A percentile compares a stretch with the other conserved stretches of the same genome.
These are phyloP conservation scores for Ophiostoma sp. DNA, from an alignment of 2,329 filamentous ascomycete genomes.

Conservation along the genomic window DNA sequence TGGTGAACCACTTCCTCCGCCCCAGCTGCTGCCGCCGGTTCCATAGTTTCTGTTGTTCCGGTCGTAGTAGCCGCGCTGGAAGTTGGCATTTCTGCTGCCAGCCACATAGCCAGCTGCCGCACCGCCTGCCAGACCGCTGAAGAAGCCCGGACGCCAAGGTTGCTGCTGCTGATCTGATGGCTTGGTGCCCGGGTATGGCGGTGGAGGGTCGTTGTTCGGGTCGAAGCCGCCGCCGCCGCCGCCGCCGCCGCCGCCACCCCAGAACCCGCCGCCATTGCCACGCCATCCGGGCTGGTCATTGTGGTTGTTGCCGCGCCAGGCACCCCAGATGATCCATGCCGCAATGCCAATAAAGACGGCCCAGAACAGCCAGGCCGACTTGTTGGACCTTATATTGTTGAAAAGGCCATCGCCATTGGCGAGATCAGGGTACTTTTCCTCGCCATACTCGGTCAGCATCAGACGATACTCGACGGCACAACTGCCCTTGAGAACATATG, in stretches of 20 bases:
- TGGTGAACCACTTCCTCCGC: constrained; percentile 33
- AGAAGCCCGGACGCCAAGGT: constrained; percentile 68
- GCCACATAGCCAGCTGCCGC: constrained; percentile 64
- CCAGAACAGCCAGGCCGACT: constrained; percentile 46
- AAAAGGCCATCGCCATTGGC: constrained; percentile 32
- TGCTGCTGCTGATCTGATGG: constrained; percentile 30
- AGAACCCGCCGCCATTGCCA: constrained; percentile 35
- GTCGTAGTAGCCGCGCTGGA: constrained; percentile 27
- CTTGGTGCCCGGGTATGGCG: constrained; percentile 48
- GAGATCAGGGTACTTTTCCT: constrained; percentile 60
- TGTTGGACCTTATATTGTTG: neutral
- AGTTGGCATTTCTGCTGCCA: constrained; percentile 43
- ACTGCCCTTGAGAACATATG: constrained; percentile 82
- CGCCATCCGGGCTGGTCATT: constrained; percentile 15
- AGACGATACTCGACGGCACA: constrained; percentile 89
- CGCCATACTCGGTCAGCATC: constrained; percentile 69
- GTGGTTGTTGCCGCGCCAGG: constrained; percentile 28
- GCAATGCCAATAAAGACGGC: constrained; percentile 56
- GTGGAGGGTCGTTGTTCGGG: constrained; percentile 45
- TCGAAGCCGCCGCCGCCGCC: constrained; percentile 35
- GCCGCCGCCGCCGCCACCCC: constrained; percentile 39
- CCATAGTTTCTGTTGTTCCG: constrained; percentile 28
- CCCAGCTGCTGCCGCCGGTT: constrained; percentile 20
- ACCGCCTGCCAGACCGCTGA: constrained; percentile 62
- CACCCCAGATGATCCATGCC: constrained; percentile 57